Conservation (phyloP, 345 rosid species). For the Limnanthes douglasii region DNA sequence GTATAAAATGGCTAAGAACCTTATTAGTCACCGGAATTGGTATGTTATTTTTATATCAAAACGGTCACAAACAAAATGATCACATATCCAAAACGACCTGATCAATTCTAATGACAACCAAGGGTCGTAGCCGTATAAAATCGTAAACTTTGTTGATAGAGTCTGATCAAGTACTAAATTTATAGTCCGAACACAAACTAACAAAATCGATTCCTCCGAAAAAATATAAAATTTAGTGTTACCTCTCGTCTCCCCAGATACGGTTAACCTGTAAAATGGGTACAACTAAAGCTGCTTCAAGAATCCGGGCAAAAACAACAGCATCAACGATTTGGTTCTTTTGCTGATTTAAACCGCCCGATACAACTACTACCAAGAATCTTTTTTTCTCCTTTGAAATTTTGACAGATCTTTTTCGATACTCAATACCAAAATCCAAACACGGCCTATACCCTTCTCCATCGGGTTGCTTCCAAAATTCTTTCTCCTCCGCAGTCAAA, state of each 20-base stretch:
- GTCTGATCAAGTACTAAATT: too few relatives aligned
- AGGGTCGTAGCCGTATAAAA: too few relatives aligned
- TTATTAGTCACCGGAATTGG: background rate
- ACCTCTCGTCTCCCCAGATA: constrained; percentile 73
- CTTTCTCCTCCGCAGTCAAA: constrained; percentile 35
- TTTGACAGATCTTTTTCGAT: constrained; percentile 25
- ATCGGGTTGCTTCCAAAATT: constrained; percentile 57
- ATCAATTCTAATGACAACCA: too few relatives aligned
- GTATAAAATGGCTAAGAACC: too few relatives aligned
- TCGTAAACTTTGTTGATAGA: too few relatives aligned
- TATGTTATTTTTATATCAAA: background rate
- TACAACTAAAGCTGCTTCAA: constrained; percentile 57
- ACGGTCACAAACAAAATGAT: background rate
- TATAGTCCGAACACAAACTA: too few relatives aligned
- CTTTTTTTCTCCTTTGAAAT: constrained; percentile 42
- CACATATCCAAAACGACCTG: too few relatives aligned
- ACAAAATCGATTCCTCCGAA: too few relatives aligned
- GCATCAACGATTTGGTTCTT: constrained; percentile 63
- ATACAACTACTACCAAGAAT: constrained; percentile 54
- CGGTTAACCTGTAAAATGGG: constrained; percentile 57
- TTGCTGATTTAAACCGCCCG: constrained; percentile 66
- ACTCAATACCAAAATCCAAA: constrained; percentile 39
- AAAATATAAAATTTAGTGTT: background rate
- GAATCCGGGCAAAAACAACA: constrained; percentile 63
- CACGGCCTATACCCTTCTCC: constrained; percentile 53